phyloP scores from a whole-genome alignment of 352 stramenopile genomes.

The Hyphochytrium catenoides region DNA sequence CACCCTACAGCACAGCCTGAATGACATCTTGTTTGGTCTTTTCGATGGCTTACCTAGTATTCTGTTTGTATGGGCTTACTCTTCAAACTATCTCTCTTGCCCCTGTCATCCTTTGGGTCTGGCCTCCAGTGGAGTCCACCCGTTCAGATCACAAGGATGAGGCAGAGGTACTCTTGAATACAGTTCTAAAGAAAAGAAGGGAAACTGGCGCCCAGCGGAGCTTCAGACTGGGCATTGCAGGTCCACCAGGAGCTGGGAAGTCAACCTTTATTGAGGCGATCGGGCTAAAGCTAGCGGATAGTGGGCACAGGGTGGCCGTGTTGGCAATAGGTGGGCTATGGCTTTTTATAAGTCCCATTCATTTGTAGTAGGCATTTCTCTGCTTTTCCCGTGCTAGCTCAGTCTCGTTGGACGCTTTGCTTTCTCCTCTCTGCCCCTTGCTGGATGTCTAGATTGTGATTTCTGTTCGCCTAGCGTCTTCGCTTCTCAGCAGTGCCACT shows the following conservation, averaged over 20 bases:
- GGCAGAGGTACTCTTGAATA: conserved; percentile 60
- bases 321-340: conserved; percentile 49
- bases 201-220: conserved; percentile 13
- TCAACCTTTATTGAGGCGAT: conserved; percentile 91
- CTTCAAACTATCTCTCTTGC: neutral
- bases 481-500: too few species aligned
- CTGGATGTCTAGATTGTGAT: neutral
- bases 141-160: conserved; percentile 37
- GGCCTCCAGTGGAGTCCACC: conserved; percentile 37
- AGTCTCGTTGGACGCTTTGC: neutral
- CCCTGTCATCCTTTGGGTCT: neutral
- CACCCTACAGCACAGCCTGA: neutral
- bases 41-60: neutral
- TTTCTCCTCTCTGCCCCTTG: neutral
- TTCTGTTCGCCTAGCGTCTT: too few species aligned
- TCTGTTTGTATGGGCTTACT: neutral
- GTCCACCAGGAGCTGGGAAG: conserved; percentile 84
- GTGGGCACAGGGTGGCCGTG: conserved; percentile 69
- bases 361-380: too few species aligned
- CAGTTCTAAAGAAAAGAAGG: conserved; percentile 23
- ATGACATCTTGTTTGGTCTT: neutral
- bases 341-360: conserved; percentile 1
- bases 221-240: conserved; percentile 69
- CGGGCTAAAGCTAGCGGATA: conserved; percentile 50
- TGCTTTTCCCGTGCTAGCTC: too few species aligned